Percentiles rank a stretch among this genome's conserved stretches.
Evolutionary conservation across 352 stramenopile genomes (phyloP).

Genomic region (Globisporangium viniferum): DNA sequence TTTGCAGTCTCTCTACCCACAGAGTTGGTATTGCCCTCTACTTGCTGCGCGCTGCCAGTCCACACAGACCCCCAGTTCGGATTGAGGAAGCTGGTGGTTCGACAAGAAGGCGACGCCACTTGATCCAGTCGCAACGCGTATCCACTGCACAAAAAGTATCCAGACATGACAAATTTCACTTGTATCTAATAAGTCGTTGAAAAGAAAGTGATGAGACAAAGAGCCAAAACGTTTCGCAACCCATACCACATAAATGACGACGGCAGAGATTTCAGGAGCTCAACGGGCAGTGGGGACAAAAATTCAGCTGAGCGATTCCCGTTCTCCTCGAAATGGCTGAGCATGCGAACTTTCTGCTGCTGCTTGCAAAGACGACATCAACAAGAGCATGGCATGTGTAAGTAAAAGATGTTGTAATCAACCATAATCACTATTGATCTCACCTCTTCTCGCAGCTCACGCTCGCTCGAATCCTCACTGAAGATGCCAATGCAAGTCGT

Average conservation of each 20-base stretch:
- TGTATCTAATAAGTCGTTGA: too few species aligned
- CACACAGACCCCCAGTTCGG: constrained; percentile 19
- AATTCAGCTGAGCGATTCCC: neutral
- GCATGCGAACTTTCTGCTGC: neutral
- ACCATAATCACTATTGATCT: neutral
- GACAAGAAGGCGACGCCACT: constrained; percentile 27
- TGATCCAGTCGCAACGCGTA: constrained; percentile 29
- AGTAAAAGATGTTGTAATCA: neutral
- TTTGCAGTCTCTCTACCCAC: neutral
- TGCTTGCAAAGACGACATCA: neutral
- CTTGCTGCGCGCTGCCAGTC: neutral
- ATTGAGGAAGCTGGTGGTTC: constrained; percentile 31
- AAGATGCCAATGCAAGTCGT: constrained; percentile 8
- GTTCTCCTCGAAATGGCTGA: neutral
- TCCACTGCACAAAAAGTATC: constrained; percentile 15
- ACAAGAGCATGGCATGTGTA: neutral
- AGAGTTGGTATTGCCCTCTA: neutral
- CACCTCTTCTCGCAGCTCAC: constrained; percentile 14
- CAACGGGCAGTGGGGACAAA: neutral
- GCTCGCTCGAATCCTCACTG: neutral
- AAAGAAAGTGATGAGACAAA: neutral
- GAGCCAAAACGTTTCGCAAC: neutral
- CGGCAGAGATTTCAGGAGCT: neutral
- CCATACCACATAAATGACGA: neutral
- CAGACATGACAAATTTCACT: too few species aligned